Base-by-base conservation (phyloP, 345 rosid genomes). In the Eucalyptus sp. region DNA sequence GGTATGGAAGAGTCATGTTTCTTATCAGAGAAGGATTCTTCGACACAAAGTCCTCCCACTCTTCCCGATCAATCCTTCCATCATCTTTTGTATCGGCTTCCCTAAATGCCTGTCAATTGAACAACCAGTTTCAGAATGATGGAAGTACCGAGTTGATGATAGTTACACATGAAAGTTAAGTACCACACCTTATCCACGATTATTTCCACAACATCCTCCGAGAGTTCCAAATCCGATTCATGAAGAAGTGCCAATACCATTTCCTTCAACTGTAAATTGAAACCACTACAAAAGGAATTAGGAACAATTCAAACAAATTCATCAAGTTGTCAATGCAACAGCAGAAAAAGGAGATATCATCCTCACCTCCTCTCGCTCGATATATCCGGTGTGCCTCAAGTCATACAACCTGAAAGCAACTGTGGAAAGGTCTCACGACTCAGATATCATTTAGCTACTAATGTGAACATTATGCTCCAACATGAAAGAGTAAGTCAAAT, bases 201-300 rank as follows among this genome's bases (percentile, higher is more conserved):
- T 33, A 89, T 52, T 93, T 96, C 95, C n/a, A 97, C 93, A 48
- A 91, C 81, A 80, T 96, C 98, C 51, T 96, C 96, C 0, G 97
- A 93, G 33, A 97, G 92, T n/a, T 87, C 51, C 58, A 97, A 94
- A 58, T 96, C 98, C 0, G 99, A 97, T 92, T 96, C 99, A 22
- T 94, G 94, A 88, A 96, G 92, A 87, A 97, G 96, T n/a, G 98
- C 99, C 89, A 95, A 50, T 14, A 97, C 99, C 99, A 97, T 97
- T 92, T 94, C 96, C 93, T 92, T 97, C 90, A 97, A 91, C 99
- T 96, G 90, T 80, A 71, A 71, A 76, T 85, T 14, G 13, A 85
- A 49, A 43, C 64, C 44, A 15, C 64, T 12, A 33, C 16, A 52
- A 50, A 49, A 22, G 49, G 7, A 20, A 41, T 76, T 41, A 41